Base-by-base conservation (phyloP, 2,329 filamentous ascomycete species). In the Elsinoe perseae region DNA sequence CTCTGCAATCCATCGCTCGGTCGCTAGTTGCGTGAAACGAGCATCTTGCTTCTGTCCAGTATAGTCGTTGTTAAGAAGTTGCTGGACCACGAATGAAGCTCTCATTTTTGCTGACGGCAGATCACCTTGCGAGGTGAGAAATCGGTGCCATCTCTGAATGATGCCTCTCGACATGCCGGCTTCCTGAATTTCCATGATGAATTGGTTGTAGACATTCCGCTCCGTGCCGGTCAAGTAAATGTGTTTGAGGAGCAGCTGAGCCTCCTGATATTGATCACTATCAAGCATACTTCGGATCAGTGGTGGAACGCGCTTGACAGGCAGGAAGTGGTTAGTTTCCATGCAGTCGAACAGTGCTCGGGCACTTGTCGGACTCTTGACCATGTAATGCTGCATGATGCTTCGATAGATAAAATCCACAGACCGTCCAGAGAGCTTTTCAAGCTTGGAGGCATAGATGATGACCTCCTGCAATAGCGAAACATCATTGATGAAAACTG, bases 341-440 rank as follows among this genome's bases (percentile, higher is more conserved):
- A 56, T 30, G 28, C n/a, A 25, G 2, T 36, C 25, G 40, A 46
- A 56, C 8, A 56, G 40, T 8, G 20, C 30, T n/a, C 48, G 16
- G 3, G 70, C 62, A 25, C 54, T 50, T 20, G 36, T 27, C 56
- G 64, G 61, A 62, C 64, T 56, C 56, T 64, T 48, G 48, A 63
- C 61, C 4, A 78, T 60, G 21, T 68, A 62, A 38, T 74, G 64
- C 30, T 69, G 67, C 53, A 82, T 68, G 59, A 80, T 64, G 9
- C 64, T 62, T 14, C 64, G 61, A 62, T 81, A 80, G 0, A 82
- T 63, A 4, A 57, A 60, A 7, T 61, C 50, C 59, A 72, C 73
- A 25, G 60, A 55, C 48, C 57, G 27, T 5, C 72, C 72, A 12
- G 70, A 72, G 12, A 62, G 62, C 9, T 67, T 61, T 57, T 72